Percentiles rank a stretch among this genome's conserved stretches.
phyloP scores from a whole-genome alignment of 257 asterid genomes.

The Solanum rostratum region DNA sequence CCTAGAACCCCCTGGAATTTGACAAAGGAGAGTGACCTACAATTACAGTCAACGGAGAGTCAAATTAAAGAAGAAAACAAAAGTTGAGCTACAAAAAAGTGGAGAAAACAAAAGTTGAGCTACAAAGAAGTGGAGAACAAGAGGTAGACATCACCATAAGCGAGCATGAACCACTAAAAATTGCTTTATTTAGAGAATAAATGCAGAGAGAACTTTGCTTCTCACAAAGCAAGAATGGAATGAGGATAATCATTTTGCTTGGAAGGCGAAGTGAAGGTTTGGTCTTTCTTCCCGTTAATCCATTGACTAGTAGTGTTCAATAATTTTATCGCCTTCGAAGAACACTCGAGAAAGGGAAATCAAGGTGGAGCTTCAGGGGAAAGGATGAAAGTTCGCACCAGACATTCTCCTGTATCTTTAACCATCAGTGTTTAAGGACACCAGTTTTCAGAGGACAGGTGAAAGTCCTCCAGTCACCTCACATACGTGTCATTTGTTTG shows the following conservation, averaged over 20 bases:
- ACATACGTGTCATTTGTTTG: not conserved
- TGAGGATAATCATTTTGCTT: not conserved
- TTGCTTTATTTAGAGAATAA: not conserved
- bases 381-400: not conserved
- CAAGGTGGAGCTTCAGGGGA: not conserved
- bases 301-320: not conserved
- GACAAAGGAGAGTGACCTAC: constrained; percentile 94
- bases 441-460: not conserved
- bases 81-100: not conserved
- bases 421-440: not conserved
- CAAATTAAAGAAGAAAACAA: not conserved
- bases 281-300: not conserved
- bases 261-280: not conserved
- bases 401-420: not conserved
- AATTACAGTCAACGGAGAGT: constrained; percentile 5
- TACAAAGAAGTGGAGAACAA: not conserved
- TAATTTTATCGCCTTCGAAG: not conserved
- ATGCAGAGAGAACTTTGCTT: not conserved
- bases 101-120: not conserved
- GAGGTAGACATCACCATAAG: not conserved
- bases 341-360: not conserved
- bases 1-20: constrained; percentile 59
- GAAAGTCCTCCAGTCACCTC: not conserved
- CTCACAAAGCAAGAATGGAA: not conserved
- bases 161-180: not conserved